Conservation (phyloP, 345 rosid genomes). For the Arabis alpina region DNA sequence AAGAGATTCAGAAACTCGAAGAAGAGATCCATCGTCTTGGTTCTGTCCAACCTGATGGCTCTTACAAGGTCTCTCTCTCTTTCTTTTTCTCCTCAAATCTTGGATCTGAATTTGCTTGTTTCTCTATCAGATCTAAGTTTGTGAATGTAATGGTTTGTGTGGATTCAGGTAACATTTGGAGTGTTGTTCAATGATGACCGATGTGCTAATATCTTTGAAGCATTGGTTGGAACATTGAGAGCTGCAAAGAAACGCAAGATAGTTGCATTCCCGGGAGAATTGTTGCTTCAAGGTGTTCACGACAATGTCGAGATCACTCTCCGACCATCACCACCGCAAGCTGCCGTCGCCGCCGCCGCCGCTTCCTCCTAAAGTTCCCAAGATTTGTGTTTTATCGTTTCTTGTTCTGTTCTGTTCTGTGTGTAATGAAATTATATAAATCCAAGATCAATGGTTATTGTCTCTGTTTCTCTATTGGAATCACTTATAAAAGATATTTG, state of each 20-base stretch:
- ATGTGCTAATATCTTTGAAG: slow-evolving; percentile 96
- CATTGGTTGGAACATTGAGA: slow-evolving; percentile 87
- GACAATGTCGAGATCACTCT: slow-evolving; percentile 83
- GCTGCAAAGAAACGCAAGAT: slow-evolving; percentile 92
- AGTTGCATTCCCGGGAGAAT: slow-evolving; percentile 72
- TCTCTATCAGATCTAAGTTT: slow-evolving; percentile 21
- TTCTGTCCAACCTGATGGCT: slow-evolving; percentile 75
- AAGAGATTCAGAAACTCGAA: slow-evolving; percentile 79
- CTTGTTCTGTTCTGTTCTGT: neutral
- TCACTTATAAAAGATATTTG: neutral
- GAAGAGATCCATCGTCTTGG: slow-evolving; percentile 90
- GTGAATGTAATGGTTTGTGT: slow-evolving; percentile 4
- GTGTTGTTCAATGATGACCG: slow-evolving; percentile 82
- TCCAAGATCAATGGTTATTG: neutral
- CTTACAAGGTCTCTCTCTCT: slow-evolving; percentile 63
- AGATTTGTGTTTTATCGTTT: neutral
- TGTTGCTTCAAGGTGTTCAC: slow-evolving; percentile 93
- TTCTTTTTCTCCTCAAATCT: neutral
- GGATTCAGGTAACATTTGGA: slow-evolving; percentile 80
- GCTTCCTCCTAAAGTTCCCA: slow-evolving; percentile 22
- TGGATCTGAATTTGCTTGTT: neutral
- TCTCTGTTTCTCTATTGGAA: slow-evolving; percentile 16
- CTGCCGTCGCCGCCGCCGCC: slow-evolving; percentile 21
- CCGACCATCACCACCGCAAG: slow-evolving; percentile 52
- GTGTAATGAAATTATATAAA: slow-evolving; percentile 29